Base-by-base conservation (phyloP, 495 filamentous ascomycete genomes). In the Penicillium cosmopolitanum region DNA sequence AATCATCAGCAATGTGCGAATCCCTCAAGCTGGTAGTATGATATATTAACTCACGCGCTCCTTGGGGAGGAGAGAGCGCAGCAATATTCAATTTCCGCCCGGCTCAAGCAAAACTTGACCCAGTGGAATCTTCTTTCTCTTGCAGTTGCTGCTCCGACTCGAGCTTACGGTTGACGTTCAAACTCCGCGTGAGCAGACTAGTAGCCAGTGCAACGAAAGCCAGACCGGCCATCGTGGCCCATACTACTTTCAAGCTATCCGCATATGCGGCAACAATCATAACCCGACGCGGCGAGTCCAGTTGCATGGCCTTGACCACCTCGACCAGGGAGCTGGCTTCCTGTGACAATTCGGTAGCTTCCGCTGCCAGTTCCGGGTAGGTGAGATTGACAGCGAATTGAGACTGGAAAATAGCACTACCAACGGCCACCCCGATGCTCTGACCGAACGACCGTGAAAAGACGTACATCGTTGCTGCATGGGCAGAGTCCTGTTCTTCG, bases 371-470 rank as follows among this genome's bases (percentile, higher is more conserved):
- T 13, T 60, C 58, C 0, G 73, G 69, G n/a, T 76, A 65, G 1
- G 56, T 19, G 0, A 84, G 51, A 46, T 78, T 78, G 12, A 55
- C 47, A 40, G 67, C 66, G 55, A 63, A n/a, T 11, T 53, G 48
- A 58, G 87, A 87, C 62, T 87, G 84, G 66, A 87, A 85, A 13
- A 83, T 75, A 5, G 81, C 80, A 11, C 83, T 81, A 3, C 80
- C 80, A 23, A 85, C 71, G 11, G 83, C 84, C 11, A 88, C 84
- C n/a, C 85, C 86, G 18, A 88, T 62, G 3, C 79, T 76, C 76
- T 85, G 83, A 16, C 85, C 86, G 34, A 86, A 68, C 0, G 78
- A 75, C 0, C 85, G 80, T 56, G 79, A 70, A 62, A 88, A 88
- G 8, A 79, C 80, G 65, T 85, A 87, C 78, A 86, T 82, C 50